Base-by-base conservation (phyloP, 1,284 basidiomycete species). In the Hortiboletus rubellus region DNA sequence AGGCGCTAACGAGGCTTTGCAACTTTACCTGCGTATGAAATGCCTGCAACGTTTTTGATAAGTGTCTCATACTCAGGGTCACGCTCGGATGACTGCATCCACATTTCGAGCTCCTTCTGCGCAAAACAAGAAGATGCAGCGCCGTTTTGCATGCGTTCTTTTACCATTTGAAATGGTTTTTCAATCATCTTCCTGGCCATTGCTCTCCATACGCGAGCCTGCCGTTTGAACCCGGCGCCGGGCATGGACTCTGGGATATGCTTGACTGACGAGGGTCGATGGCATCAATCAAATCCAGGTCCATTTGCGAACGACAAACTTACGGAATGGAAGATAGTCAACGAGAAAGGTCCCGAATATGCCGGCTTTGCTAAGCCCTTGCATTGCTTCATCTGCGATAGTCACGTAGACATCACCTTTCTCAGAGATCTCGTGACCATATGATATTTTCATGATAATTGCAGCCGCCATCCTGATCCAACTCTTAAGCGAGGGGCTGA, bases 321-420 rank as follows among this genome's bases (percentile, higher is more conserved):
- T 36, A 68, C 66, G 60, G 41, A 64, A 56, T 17, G 54, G 59
- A 52, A 69, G 45, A 58, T 69, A 63, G 61, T 77, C 76, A 11
- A 79, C 78, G 15, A 77, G 65, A 57, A 74, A 78, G 3, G 71
- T 70, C 15, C 77, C 77, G 63, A 76, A 78, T 46, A 79, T 72
- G 5, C 77, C 77, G 9, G 74, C 78, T 42, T 66, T 66, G n/a
- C 69, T 68, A 36, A 79, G 66, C 24, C 66, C 66, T 10, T 65
- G 64, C 55, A 72, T 61, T 15, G 77, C 76, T 50, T 66, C 63
- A 51, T 78, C 79, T 5, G 79, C 81, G 8, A 79, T 63, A 2
- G 71, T 63, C 9, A 82, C 76, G 59, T 77, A 82, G 15, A 72
- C 60, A 54, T 81, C 80, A 7, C 76, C 76, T 42, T 71, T 60